phyloP scores from a whole-genome alignment of 2,329 filamentous ascomycete genomes.

The Colletotrichum shisoi region DNA sequence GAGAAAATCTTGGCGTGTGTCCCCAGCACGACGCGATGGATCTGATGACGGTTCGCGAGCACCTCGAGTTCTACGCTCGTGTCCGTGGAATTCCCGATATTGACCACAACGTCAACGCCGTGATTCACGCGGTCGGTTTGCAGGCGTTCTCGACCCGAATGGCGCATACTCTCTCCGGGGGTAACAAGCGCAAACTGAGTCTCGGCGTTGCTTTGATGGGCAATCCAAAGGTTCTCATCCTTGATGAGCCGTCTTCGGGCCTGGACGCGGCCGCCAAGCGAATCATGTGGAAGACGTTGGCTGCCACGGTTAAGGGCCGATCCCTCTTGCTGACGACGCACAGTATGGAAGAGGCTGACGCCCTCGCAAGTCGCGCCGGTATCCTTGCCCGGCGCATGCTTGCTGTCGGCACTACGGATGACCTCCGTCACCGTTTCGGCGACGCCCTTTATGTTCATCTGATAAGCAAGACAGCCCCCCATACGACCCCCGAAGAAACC shows the following conservation, averaged over 20 bases:
- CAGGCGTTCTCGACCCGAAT: constrained; percentile 74
- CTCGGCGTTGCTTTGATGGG: constrained; percentile 92
- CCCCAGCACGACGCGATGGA: constrained; percentile 90
- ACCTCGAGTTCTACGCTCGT: constrained; percentile 85
- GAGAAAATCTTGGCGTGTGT: constrained; percentile 85
- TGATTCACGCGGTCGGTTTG: constrained; percentile 83
- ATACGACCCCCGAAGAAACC: constrained; percentile 75
- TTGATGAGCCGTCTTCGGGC: constrained; percentile 88
- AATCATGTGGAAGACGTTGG: constrained; percentile 89
- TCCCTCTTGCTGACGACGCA: constrained; percentile 90
- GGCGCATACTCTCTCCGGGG: constrained; percentile 81
- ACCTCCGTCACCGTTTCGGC: constrained; percentile 77
- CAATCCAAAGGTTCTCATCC: constrained; percentile 83
- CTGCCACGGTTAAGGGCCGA: constrained; percentile 76
- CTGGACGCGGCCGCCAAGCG: constrained; percentile 92
- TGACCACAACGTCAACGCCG: constrained; percentile 77
- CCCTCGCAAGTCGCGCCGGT: constrained; percentile 80
- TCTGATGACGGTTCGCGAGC: constrained; percentile 86
- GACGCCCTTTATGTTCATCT: constrained; percentile 83
- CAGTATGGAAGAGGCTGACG: constrained; percentile 94
- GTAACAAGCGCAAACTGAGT: constrained; percentile 91
- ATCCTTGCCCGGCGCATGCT: constrained; percentile 89
- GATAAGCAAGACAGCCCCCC: constrained; percentile 76
- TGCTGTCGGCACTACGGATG: constrained; percentile 78
- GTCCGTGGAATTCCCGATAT: constrained; percentile 80